A percentile compares a stretch with the other conserved stretches of the same genome.
Evolutionary conservation across 1,284 basidiomycete species (phyloP).

Genomic region (Trichosporon sp.): DNA sequence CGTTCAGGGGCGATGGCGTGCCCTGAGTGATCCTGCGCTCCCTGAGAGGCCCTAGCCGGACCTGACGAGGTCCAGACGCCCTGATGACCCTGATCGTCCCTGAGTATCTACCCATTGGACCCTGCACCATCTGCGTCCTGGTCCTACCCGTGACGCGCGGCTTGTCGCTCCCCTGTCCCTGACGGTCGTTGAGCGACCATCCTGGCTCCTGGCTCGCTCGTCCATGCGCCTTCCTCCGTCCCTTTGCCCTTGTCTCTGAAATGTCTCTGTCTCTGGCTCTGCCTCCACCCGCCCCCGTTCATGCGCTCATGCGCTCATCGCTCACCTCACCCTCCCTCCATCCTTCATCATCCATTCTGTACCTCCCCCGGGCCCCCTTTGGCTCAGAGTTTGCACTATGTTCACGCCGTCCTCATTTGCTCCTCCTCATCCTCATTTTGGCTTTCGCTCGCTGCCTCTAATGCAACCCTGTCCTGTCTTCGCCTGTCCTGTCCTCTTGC

Average conservation of each 20-base stretch:
- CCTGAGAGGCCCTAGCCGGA: background rate
- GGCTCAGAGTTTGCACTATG: background rate
- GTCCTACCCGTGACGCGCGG: constrained; percentile 3
- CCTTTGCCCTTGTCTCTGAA: too few relatives aligned
- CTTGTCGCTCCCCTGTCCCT: constrained; percentile 3
- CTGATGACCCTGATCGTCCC: background rate
- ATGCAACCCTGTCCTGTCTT: background rate
- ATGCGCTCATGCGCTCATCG: background rate
- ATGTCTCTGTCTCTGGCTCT: background rate
- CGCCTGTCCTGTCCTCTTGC: background rate
- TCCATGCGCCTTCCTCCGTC: background rate
- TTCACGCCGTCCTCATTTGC: background rate
- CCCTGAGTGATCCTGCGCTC: background rate
- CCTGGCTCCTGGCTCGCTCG: background rate
- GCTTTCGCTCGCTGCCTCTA: background rate
- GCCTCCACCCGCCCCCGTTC: too few relatives aligned
- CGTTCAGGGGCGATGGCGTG: background rate
- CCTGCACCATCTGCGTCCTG: background rate
- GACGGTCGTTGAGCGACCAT: constrained; percentile 5
- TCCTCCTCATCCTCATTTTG: background rate
- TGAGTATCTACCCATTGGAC: background rate
- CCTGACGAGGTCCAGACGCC: background rate
- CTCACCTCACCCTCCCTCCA: background rate
- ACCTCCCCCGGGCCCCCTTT: background rate
- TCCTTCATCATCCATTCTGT: too few relatives aligned